Evolutionary conservation across 495 filamentous ascomycete genomes (phyloP).

Genomic region (Penicillium verhagenii): DNA sequence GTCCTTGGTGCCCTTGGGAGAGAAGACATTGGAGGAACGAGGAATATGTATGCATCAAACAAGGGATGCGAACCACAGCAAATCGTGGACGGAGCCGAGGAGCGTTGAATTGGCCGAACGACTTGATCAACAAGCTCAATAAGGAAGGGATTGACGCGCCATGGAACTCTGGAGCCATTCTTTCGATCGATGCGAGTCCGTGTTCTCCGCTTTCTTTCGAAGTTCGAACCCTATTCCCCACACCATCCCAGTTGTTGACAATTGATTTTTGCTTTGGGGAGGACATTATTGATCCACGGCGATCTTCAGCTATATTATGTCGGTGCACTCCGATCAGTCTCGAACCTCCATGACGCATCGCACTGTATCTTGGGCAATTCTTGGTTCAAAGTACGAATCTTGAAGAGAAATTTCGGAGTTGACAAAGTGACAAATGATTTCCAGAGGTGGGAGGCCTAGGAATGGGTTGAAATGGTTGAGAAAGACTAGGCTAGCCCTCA

Average conservation of each 20-base stretch:
- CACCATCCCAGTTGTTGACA: too few relatives aligned
- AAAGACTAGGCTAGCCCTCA: not conserved
- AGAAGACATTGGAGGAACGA: not conserved
- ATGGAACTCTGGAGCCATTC: not conserved
- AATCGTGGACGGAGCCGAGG: not conserved
- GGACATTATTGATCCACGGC: not conserved
- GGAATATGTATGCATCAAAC: not conserved
- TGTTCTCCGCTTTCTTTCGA: slow-evolving; percentile 4
- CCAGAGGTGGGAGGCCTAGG: not conserved
- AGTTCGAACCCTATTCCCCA: slow-evolving; percentile 1
- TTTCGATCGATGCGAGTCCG: slow-evolving; percentile 3
- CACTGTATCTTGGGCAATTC: too few relatives aligned
- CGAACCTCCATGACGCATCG: too few relatives aligned
- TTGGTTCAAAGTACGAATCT: too few relatives aligned
- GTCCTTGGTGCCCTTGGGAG: not conserved
- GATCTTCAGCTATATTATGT: not conserved
- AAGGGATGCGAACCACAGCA: not conserved
- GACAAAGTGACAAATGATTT: not conserved
- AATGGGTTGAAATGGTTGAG: not conserved
- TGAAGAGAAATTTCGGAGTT: too few relatives aligned
- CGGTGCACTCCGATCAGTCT: not conserved
- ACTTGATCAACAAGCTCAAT: not conserved
- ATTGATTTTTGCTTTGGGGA: too few relatives aligned
- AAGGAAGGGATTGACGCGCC: not conserved
- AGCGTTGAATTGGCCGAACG: not conserved